Evolutionary conservation across 805 yeast genomes (phyloP).

Genomic region (Sugiyamaella americana): DNA sequence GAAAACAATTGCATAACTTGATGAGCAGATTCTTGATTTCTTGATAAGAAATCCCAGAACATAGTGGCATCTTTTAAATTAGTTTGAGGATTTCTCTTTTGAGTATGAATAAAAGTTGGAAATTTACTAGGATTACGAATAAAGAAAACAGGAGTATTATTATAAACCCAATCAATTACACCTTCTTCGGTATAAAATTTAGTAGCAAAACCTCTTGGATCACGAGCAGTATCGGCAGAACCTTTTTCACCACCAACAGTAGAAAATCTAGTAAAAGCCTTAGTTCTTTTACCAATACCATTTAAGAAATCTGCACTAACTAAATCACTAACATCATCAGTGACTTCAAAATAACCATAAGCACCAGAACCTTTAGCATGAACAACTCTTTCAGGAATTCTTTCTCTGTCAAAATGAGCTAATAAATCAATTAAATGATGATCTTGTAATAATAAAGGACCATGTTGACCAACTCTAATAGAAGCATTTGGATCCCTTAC

Average conservation of each 20-base stretch:
- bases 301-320: constrained; percentile 49
- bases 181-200: constrained; percentile 66
- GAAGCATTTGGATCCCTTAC: constrained; percentile 50
- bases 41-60: constrained; percentile 53
- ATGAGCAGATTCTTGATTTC: constrained; percentile 52
- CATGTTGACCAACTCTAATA: constrained; percentile 47
- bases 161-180: constrained; percentile 64
- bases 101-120: constrained; percentile 62
- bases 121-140: constrained; percentile 59
- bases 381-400: constrained; percentile 62
- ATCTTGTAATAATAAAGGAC: constrained; percentile 56
- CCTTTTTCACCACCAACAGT: constrained; percentile 70
- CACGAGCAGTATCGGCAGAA: constrained; percentile 59
- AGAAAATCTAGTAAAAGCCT: constrained; percentile 52
- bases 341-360: constrained; percentile 51
- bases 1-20: constrained; percentile 54
- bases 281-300: constrained; percentile 73
- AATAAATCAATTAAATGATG: constrained; percentile 49
- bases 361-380: constrained; percentile 67
- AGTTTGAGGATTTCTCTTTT: constrained; percentile 63
- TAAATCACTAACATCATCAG: constrained; percentile 51
- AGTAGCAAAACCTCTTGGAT: constrained; percentile 63
- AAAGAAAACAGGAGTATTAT: constrained; percentile 65
- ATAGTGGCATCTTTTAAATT: constrained; percentile 49
- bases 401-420: constrained; percentile 58